phyloP scores from a whole-genome alignment of 1,139 yeast genomes.

The Maudiozyma humilis region DNA sequence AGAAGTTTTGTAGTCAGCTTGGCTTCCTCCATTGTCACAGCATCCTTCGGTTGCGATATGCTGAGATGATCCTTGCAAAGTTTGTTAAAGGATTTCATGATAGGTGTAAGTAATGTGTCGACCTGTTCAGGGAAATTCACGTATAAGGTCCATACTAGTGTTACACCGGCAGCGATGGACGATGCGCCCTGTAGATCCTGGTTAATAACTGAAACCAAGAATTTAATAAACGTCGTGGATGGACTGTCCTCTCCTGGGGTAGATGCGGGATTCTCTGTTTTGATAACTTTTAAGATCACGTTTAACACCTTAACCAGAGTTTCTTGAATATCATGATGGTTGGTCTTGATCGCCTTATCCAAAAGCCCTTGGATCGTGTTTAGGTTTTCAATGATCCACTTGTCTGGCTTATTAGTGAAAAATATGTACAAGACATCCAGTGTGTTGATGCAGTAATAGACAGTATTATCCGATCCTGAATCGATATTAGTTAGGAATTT shows the following conservation, averaged over 20 bases:
- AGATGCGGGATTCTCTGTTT: constrained; percentile 31
- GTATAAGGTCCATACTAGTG: constrained; percentile 76
- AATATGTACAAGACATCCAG: constrained; percentile 85
- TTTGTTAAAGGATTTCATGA: constrained; percentile 82
- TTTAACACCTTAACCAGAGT: constrained; percentile 67
- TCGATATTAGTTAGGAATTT: constrained; percentile 76
- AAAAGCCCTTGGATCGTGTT: constrained; percentile 61
- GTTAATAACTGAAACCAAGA: constrained; percentile 60
- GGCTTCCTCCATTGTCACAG: constrained; percentile 46
- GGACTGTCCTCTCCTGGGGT: constrained; percentile 46
- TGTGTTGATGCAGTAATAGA: constrained; percentile 82
- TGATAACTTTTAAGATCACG: constrained; percentile 56
- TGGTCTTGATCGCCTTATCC: constrained; percentile 76
- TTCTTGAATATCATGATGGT: constrained; percentile 77
- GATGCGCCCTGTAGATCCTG: constrained; percentile 78
- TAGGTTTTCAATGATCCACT: constrained; percentile 70
- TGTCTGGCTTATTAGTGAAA: constrained; percentile 62
- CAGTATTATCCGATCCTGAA: constrained; percentile 45
- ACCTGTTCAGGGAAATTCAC: constrained; percentile 64
- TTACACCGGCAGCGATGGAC: constrained; percentile 87
- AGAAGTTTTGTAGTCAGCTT: constrained; percentile 68
- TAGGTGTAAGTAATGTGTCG: constrained; percentile 63
- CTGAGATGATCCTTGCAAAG: constrained; percentile 83
- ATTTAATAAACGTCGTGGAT: constrained; percentile 53
- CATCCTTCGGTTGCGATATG: constrained; percentile 43